phyloP scores from a whole-genome alignment of 352 stramenopile species.

The Phytopythium chamaehyphon region DNA sequence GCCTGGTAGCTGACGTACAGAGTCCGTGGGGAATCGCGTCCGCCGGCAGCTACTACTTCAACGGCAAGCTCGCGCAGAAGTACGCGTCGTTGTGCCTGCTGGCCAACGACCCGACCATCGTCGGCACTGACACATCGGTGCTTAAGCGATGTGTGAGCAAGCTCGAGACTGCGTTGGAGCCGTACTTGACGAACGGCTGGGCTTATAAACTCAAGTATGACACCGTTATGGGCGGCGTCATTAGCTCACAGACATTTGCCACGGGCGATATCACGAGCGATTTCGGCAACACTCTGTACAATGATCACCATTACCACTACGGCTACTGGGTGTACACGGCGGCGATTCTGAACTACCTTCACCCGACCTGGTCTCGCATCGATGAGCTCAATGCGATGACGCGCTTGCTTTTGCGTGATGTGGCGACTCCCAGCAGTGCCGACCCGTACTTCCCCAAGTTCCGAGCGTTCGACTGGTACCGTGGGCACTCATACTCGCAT shows the following conservation, averaged over 20 bases:
- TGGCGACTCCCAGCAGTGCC: slow-evolving; percentile 36
- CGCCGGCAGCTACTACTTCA: slow-evolving; percentile 71
- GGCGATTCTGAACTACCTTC: slow-evolving; percentile 65
- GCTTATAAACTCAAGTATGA: slow-evolving; percentile 64
- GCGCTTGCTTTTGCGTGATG: slow-evolving; percentile 41
- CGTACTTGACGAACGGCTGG: slow-evolving; percentile 66
- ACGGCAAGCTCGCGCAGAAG: slow-evolving; percentile 69
- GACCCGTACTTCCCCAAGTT: slow-evolving; percentile 69
- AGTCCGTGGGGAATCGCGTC: slow-evolving; percentile 44
- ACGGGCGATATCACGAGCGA: slow-evolving; percentile 50
- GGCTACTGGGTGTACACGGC: slow-evolving; percentile 69
- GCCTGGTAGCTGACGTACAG: slow-evolving; percentile 49
- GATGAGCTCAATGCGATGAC: slow-evolving; percentile 50
- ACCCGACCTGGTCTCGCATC: slow-evolving; percentile 53
- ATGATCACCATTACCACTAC: slow-evolving; percentile 77
- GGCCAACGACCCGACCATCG: slow-evolving; percentile 60
- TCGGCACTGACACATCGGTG: slow-evolving; percentile 48
- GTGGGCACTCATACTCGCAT: slow-evolving; percentile 71
- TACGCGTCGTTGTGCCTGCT: slow-evolving; percentile 73
- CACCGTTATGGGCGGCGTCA: slow-evolving; percentile 47
- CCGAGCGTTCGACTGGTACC: slow-evolving; percentile 65
- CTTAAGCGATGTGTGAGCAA: slow-evolving; percentile 61
- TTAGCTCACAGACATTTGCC: slow-evolving; percentile 57
- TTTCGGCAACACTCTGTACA: slow-evolving; percentile 76
- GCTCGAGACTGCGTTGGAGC: slow-evolving; percentile 44